These are phyloP conservation scores for Helenozyma baotianmanensis DNA, from an alignment of 805 yeast genomes.

Conservation along the genomic window DNA sequence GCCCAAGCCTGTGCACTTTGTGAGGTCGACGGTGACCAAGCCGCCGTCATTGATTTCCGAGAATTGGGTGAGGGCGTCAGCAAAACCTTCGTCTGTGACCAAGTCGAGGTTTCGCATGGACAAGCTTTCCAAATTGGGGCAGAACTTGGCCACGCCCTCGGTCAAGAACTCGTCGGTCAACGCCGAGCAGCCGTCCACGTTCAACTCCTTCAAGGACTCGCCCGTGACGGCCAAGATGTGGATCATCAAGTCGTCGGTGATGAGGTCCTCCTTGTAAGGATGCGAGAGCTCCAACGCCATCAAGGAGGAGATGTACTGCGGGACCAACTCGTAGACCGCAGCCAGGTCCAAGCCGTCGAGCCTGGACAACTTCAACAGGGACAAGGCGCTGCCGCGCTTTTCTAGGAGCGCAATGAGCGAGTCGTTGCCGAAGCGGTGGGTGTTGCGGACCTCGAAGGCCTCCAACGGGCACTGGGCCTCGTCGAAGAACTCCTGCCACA, in stretches of 20 bases:
- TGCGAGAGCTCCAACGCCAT: constrained; percentile 61
- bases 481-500: constrained; percentile 78
- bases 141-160: constrained; percentile 57
- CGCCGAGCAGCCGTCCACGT: constrained; percentile 68
- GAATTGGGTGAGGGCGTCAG: constrained; percentile 56
- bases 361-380: constrained; percentile 57
- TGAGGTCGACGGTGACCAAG: constrained; percentile 53
- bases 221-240: constrained; percentile 62
- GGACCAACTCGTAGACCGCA: constrained; percentile 56
- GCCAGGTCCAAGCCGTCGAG: constrained; percentile 66
- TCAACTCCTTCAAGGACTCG: constrained; percentile 49
- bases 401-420: constrained; percentile 60
- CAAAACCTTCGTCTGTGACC: constrained; percentile 65
- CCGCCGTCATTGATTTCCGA: constrained; percentile 46
- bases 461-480: constrained; percentile 49
- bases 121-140: constrained; percentile 51
- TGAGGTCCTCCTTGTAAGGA: constrained; percentile 60
- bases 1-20: constrained; percentile 61
- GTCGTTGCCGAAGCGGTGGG: constrained; percentile 74
- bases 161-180: constrained; percentile 60
- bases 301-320: constrained; percentile 51
- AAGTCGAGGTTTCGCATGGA: constrained; percentile 58
- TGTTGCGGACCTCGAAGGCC: constrained; percentile 64
- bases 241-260: constrained; percentile 63
- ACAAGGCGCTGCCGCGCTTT: constrained; percentile 50